Conservation (phyloP, 1,284 basidiomycete genomes). For the Phylloboletellus chloephorus region DNA sequence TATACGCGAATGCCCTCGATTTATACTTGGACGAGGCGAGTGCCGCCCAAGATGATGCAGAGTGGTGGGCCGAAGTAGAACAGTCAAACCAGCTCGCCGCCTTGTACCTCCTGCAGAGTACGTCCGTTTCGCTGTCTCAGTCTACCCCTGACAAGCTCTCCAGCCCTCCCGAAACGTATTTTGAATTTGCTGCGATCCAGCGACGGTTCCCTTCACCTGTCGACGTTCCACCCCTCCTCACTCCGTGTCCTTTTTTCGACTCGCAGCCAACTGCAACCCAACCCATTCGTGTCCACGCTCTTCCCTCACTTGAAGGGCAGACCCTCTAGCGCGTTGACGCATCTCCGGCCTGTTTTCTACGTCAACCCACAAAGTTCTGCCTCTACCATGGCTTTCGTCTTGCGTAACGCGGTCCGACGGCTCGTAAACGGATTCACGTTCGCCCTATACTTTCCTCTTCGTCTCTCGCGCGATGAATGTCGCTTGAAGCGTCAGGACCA, state of each 20-base stretch:
- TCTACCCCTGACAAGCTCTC: conserved; percentile 9
- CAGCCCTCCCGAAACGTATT: conserved; percentile 59
- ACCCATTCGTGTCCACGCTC: conserved; percentile 46
- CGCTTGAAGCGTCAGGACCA: conserved; percentile 51
- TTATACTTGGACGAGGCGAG: conserved; percentile 55
- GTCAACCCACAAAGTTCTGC: conserved; percentile 5
- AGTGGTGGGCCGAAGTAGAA: conserved; percentile 71
- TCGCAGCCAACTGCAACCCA: conserved; percentile 39
- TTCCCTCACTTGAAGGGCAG: conserved; percentile 53
- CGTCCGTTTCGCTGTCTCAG: conserved; percentile 19
- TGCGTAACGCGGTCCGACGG: conserved; percentile 7
- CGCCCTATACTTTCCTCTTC: conserved; percentile 23
- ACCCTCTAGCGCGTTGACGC: conserved; percentile 9
- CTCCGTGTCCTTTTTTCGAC: conserved; percentile 48
- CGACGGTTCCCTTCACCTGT: conserved; percentile 44
- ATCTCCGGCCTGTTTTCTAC: conserved; percentile 9
- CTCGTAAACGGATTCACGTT: conserved; percentile 14
- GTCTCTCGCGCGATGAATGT: conserved; percentile 60
- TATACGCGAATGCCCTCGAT: conserved; percentile 59
- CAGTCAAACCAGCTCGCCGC: conserved; percentile 46
- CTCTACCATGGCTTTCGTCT: conserved; percentile 8
- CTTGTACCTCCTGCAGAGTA: conserved; percentile 66
- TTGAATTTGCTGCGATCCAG: conserved; percentile 42
- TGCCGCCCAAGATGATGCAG: conserved; percentile 59
- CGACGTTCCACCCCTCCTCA: conserved; percentile 46